Conservation (phyloP, 257 asterid genomes). For the Handroanthus guayacan region DNA sequence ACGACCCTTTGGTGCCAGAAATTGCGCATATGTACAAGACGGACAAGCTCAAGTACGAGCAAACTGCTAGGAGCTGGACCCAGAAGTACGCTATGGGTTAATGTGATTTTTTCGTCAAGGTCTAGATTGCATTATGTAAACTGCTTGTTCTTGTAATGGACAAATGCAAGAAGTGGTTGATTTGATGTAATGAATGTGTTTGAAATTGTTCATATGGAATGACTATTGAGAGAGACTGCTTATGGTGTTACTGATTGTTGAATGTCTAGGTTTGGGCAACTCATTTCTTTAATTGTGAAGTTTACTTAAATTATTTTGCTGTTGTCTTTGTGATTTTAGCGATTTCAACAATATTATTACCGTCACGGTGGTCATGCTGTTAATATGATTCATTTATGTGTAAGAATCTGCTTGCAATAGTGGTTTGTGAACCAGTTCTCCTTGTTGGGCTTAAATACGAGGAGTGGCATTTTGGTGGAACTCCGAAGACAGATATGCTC, state of each 20-base stretch:
- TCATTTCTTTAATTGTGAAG: neutral
- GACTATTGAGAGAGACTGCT: constrained; percentile 24
- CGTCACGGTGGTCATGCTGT: no score
- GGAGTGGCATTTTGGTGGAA: no score
- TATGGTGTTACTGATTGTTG: constrained; percentile 18
- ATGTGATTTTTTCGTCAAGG: neutral
- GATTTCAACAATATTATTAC: no score
- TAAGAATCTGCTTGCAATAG: no score
- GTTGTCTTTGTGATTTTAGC: neutral
- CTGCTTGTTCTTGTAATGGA: constrained; percentile 38
- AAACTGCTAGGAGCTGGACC: constrained; percentile 87
- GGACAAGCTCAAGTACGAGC: constrained; percentile 73
- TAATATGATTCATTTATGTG: no score
- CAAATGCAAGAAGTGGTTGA: constrained; percentile 33
- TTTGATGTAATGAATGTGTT: constrained; percentile 36
- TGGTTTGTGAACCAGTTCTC: no score
- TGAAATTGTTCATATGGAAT: constrained; percentile 39
- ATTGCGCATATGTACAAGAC: constrained; percentile 88
- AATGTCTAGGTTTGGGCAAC: constrained; percentile 13
- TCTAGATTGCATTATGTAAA: constrained; percentile 45
- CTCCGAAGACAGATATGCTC: no score
- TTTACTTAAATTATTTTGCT: neutral
- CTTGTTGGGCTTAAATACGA: no score
- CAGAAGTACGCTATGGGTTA: constrained; percentile 89
- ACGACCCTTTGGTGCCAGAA: constrained; percentile 83